A percentile compares a stretch with the other conserved stretches of the same genome.
phyloP scores from a whole-genome alignment of 164 flowering plant genomes.

The Pachysandra terminalis region DNA sequence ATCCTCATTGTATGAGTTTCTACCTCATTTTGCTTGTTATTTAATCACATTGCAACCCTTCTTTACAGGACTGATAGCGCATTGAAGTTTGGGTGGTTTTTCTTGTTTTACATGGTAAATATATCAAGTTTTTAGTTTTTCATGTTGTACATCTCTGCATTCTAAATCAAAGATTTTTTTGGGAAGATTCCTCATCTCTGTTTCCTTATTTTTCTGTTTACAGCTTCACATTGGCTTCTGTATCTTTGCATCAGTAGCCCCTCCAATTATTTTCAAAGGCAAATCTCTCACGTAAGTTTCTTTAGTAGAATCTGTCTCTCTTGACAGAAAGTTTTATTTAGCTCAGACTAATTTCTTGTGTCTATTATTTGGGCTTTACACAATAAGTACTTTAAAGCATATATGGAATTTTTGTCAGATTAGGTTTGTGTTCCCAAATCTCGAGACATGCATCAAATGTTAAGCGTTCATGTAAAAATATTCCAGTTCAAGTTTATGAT shows the following conservation, averaged over 20 bases:
- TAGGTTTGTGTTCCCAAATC: no score
- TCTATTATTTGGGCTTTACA: neutral
- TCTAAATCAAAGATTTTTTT: neutral
- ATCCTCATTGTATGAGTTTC: neutral
- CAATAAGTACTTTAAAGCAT: no score
- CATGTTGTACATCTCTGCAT: neutral
- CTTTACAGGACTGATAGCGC: slow-evolving; percentile 99
- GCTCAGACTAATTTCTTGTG: neutral
- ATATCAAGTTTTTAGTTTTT: slow-evolving; percentile 2
- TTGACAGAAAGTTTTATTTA: neutral
- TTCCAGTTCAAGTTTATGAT: no score
- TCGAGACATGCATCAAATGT: no score
- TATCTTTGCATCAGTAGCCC: slow-evolving; percentile 84
- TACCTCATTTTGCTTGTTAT: neutral
- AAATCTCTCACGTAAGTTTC: slow-evolving; percentile 84
- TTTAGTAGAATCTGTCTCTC: neutral
- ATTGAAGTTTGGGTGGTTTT: slow-evolving; percentile 83
- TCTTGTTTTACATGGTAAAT: slow-evolving; percentile 64
- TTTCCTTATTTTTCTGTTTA: slow-evolving; percentile 10
- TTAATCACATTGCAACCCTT: slow-evolving; percentile 1
- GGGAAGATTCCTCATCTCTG: slow-evolving; percentile 4
- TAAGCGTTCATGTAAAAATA: no score
- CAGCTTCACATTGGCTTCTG: slow-evolving; percentile 88
- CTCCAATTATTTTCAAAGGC: slow-evolving; percentile 85
- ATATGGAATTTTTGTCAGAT: no score